These are phyloP conservation scores for Vishniacozyma victoriae DNA, from an alignment of 768 basidiomycete species.

Conservation along the genomic window DNA sequence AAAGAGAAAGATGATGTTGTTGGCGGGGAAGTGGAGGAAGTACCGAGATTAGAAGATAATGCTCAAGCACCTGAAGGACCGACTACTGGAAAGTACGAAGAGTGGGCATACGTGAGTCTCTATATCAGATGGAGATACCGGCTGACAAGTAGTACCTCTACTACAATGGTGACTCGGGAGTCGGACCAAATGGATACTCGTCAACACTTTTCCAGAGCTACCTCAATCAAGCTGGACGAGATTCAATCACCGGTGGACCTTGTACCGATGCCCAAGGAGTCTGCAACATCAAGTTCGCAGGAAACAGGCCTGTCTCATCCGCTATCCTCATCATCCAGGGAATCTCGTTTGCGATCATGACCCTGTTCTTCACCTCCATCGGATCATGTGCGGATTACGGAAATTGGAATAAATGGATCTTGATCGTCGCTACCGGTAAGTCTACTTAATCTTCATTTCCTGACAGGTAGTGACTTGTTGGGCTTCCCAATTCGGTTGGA, in stretches of 20 bases:
- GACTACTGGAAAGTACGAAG: too few species aligned
- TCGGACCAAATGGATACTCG: conserved; percentile 51
- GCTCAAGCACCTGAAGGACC: too few species aligned
- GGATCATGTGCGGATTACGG: conserved; percentile 67
- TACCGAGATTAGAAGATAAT: too few species aligned
- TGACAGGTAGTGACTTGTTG: conserved; percentile 57
- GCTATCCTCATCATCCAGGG: conserved; percentile 73
- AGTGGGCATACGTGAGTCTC: too few species aligned
- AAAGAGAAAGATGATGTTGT: too few species aligned
- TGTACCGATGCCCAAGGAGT: neutral
- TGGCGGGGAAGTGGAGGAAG: too few species aligned
- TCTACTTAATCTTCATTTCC: neutral
- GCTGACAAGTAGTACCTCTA: too few species aligned
- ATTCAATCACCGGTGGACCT: conserved; percentile 4
- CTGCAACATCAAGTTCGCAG: conserved; percentile 3
- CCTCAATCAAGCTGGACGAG: conserved; percentile 1
- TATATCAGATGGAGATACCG: too few species aligned
- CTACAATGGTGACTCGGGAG: conserved; percentile 14
- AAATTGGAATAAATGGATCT: conserved; percentile 68
- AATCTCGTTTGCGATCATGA: conserved; percentile 66
- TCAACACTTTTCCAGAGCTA: conserved; percentile 63
- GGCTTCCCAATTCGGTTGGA: conserved; percentile 71
- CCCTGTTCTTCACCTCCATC: conserved; percentile 71
- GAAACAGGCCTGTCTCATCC: conserved; percentile 54
- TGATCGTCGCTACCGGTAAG: conserved; percentile 58